These are phyloP conservation scores for Vairimorpha necatrix DNA, from an alignment of 371 early-diverging fungal genomes.

Conservation along the genomic window DNA sequence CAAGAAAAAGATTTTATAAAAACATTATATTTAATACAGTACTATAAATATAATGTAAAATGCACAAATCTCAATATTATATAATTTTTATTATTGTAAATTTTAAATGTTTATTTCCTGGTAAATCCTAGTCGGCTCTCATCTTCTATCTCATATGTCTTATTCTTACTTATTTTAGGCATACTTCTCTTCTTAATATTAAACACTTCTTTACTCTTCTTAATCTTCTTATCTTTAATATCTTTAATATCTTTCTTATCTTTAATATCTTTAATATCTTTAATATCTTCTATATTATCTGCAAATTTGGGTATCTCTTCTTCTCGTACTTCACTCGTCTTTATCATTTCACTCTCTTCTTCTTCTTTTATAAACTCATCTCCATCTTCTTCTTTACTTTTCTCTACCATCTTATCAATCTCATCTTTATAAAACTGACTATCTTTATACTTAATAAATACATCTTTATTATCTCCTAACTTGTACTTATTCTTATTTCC, in stretches of 20 bases:
- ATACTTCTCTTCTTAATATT: not conserved
- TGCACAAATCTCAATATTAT: too few relatives aligned
- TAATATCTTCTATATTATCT: not conserved
- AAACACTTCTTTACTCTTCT: not conserved
- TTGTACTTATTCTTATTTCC: constrained; percentile 46
- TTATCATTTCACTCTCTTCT: not conserved
- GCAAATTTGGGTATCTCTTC: not conserved
- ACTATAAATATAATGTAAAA: not conserved
- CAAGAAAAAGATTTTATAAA: not conserved
- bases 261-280: too few relatives aligned
- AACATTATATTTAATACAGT: not conserved
- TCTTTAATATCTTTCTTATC: not conserved
- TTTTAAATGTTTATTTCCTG: not conserved
- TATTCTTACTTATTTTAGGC: not conserved
- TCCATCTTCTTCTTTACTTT: constrained; percentile 26
- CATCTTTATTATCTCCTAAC: constrained; percentile 21
- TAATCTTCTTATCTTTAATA: not conserved
- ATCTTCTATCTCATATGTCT: constrained; percentile 3
- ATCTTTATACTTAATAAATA: constrained; percentile 43
- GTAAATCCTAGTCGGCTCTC: not conserved
- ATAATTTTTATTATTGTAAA: not conserved
- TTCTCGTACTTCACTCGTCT: not conserved
- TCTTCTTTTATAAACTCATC: constrained; percentile 12
- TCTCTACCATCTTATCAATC: constrained; percentile 23
- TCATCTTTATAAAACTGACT: constrained; percentile 15